Evolutionary conservation across 2,329 filamentous ascomycete genomes (phyloP).

Genomic region (Simplicillium aogashimaense): DNA sequence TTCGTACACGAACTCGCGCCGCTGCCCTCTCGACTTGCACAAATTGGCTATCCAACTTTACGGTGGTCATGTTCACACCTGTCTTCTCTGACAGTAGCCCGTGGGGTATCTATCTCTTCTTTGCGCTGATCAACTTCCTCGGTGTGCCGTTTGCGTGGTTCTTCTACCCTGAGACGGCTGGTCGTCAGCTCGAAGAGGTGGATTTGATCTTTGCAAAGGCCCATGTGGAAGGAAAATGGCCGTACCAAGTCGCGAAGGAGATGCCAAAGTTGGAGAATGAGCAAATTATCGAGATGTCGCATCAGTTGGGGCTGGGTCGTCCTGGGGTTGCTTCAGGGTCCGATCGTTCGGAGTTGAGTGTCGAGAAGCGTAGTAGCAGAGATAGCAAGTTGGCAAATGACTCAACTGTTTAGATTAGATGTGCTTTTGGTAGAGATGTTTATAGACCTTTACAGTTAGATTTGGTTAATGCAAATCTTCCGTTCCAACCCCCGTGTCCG

Average conservation of each 20-base stretch:
- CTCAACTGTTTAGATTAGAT: too few relatives aligned
- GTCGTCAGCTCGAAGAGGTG: conserved; percentile 43
- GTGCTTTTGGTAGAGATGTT: too few relatives aligned
- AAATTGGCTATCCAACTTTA: conserved; percentile 46
- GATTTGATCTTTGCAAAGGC: conserved; percentile 52
- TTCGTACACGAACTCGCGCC: conserved; percentile 34
- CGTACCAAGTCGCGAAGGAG: conserved; percentile 47
- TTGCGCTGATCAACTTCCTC: conserved; percentile 36
- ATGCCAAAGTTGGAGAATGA: conserved; percentile 27
- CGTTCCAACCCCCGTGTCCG: too few relatives aligned
- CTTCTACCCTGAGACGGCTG: conserved; percentile 41
- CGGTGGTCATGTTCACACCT: conserved; percentile 52
- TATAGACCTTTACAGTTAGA: too few relatives aligned
- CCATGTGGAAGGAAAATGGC: conserved; percentile 46
- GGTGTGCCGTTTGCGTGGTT: conserved; percentile 37
- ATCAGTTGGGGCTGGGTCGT: conserved; percentile 1
- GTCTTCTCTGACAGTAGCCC: conserved; percentile 49
- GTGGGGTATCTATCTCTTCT: conserved; percentile 37
- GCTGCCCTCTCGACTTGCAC: conserved; percentile 48
- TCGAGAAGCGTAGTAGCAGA: neutral
- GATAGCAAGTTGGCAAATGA: too few relatives aligned
- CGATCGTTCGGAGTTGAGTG: neutral
- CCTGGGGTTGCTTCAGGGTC: neutral
- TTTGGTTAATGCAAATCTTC: too few relatives aligned
- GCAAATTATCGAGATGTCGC: conserved; percentile 2